Evolutionary conservation across 2,329 filamentous ascomycete genomes (phyloP).

Genomic region (Thielaviopsis ethacetica): DNA sequence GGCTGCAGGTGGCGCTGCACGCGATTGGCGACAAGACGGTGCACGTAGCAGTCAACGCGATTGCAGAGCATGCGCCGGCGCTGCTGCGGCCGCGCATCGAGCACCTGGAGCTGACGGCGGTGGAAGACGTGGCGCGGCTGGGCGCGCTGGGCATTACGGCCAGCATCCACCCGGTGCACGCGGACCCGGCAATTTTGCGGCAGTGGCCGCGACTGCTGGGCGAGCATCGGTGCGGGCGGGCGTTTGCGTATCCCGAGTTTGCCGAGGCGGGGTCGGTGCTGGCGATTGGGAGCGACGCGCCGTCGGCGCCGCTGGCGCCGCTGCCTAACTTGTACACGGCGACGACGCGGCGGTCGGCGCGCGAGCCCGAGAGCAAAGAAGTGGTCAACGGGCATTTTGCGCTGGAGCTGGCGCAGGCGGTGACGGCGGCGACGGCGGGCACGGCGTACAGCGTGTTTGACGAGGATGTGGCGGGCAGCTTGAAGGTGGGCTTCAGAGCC

Average conservation of each 20-base stretch:
- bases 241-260: slow-evolving; percentile 49
- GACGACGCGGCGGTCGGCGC: slow-evolving; percentile 37
- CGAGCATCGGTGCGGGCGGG: slow-evolving; percentile 33
- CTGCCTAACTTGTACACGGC: slow-evolving; percentile 42
- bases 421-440: slow-evolving; percentile 37
- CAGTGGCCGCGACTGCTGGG: slow-evolving; percentile 45
- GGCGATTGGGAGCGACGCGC: slow-evolving; percentile 42
- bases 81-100: slow-evolving; percentile 44
- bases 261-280: slow-evolving; percentile 34
- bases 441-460: slow-evolving; percentile 42
- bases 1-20: slow-evolving; percentile 46
- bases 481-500: slow-evolving; percentile 35
- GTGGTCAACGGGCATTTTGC: slow-evolving; percentile 36
- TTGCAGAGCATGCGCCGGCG: slow-evolving; percentile 27
- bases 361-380: slow-evolving; percentile 26
- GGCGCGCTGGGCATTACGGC: slow-evolving; percentile 43
- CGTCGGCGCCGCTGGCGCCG: slow-evolving; percentile 39
- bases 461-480: slow-evolving; percentile 34
- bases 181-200: slow-evolving; percentile 42
- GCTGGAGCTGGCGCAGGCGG: slow-evolving; percentile 34
- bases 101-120: slow-evolving; percentile 43
- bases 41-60: slow-evolving; percentile 37
- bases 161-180: slow-evolving; percentile 40
- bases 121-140: slow-evolving; percentile 37
- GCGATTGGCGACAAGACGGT: slow-evolving; percentile 48